Base-by-base conservation (phyloP, 805 yeast species). In the Zygoascus tannicola region DNA sequence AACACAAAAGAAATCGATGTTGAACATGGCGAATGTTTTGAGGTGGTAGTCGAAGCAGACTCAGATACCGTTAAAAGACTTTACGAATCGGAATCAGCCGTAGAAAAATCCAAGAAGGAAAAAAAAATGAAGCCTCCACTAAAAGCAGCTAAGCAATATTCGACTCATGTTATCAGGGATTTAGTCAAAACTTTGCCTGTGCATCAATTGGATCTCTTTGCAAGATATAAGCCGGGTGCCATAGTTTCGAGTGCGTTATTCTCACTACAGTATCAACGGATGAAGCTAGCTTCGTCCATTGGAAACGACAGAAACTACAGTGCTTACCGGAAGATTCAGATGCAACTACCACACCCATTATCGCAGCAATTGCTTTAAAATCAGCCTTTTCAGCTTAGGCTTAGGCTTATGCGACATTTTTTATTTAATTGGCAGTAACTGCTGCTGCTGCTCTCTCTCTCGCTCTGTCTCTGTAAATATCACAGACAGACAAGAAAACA, bases 211-310 rank as follows among this genome's bases (percentile, higher is more conserved):
- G 38, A 35, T 19, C 21, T 21, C 14, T 35, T 18, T 35, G 38
- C 38, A 4, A 35, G 21, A n/a, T 20, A 19, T 21, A 19, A 21
- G 4, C 38, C 38, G 12, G 38, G 38, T 15, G 38, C 38, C 23
- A 35, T 35, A 19, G 23, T 35, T 15, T 35, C 38, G 26, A 14
- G 26, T 5, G 38, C 38, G 4, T 14, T 35, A 21, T 35, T 35
- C 22, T 35, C 38, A 10, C 10, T 35, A 15, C 38, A 35, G 38
- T 35, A 35, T 35, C 38, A 35, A 19, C 38, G 38, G 22, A 35
- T 35, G 38, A 35, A 35, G 23, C 38, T 35, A 26, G 38, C 22
- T 19, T 15, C 38, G 30, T 26, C 30, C 7, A 8, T 26, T 7
- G 12, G 30, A 12, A 26, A 26, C 30, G 7, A 12, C 30, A 26